Conservation (phyloP, 345 rosid species). For the Pistacia integerrima region DNA sequence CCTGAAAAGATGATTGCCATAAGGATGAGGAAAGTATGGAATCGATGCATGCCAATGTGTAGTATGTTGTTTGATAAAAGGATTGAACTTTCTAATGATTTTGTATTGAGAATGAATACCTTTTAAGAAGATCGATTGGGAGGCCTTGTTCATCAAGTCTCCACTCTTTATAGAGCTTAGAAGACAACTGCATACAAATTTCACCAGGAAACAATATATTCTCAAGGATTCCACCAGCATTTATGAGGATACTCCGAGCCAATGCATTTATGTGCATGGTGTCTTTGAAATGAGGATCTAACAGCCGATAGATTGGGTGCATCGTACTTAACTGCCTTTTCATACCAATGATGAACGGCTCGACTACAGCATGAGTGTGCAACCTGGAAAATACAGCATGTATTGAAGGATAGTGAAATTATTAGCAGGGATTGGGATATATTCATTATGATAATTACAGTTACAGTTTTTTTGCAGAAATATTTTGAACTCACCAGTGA, state of each 20-base stretch:
- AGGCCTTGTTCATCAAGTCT: constrained; percentile 68
- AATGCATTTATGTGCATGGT: constrained; percentile 69
- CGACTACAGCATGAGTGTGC: constrained; percentile 67
- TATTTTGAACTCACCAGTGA: constrained; percentile 52
- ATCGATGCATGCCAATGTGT: too few relatives aligned
- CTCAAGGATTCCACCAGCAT: constrained; percentile 64
- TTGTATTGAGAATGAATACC: constrained; percentile 30
- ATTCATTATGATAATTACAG: background rate
- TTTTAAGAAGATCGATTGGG: constrained; percentile 54
- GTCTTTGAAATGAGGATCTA: constrained; percentile 75
- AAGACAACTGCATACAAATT: constrained; percentile 55
- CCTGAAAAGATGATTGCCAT: constrained; percentile 36
- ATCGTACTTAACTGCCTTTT: constrained; percentile 64
- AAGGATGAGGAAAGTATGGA: background rate
- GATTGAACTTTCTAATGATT: background rate
- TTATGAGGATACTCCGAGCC: constrained; percentile 46
- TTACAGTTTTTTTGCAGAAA: background rate
- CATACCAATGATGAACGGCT: constrained; percentile 74
- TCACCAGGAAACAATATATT: constrained; percentile 46
- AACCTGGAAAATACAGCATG: constrained; percentile 44
- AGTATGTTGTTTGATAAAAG: background rate
- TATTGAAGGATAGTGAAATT: background rate
- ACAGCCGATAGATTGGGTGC: constrained; percentile 64
- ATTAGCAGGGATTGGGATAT: too few relatives aligned
- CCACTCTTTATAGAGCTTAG: constrained; percentile 62